Evolutionary conservation across 108 stramenopile genomes (phyloP).

Genomic region (Heterococcus sp.): DNA sequence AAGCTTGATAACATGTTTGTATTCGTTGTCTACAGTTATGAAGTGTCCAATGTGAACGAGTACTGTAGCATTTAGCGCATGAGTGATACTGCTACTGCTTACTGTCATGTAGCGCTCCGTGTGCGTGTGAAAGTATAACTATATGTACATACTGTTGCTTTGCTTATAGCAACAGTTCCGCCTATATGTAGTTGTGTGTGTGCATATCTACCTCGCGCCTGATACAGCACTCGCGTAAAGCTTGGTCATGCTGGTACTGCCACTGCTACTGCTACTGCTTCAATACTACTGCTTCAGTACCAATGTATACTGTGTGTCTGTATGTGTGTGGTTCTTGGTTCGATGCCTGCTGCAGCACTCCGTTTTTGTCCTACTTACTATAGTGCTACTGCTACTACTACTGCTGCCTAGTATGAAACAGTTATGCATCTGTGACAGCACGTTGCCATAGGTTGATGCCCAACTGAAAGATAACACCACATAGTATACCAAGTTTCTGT

Average conservation of each 20-base stretch:
- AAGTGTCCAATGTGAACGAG: no score
- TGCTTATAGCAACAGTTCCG: neutral
- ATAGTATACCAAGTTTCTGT: constrained; percentile 84
- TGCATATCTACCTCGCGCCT: neutral
- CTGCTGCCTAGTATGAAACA: neutral
- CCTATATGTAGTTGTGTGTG: neutral
- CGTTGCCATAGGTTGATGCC: constrained; percentile 48
- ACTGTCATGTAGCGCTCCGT: neutral
- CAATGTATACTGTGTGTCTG: neutral
- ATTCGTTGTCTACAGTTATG: neutral
- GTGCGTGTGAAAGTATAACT: no score
- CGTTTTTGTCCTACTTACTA: neutral
- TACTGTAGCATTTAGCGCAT: neutral
- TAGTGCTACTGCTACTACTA: neutral
- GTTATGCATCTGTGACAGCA: neutral
- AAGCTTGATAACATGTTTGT: neutral
- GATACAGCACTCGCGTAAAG: neutral
- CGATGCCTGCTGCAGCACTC: neutral
- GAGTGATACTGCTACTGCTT: neutral
- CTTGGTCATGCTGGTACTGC: neutral
- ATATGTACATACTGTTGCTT: neutral
- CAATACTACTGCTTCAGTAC: neutral
- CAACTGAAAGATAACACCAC: constrained; percentile 74
- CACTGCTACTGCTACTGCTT: neutral
- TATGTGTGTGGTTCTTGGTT: neutral